A percentile compares a stretch with the other conserved stretches of the same genome.
phyloP scores from a whole-genome alignment of 305 asterid species.

The Fraxinus albicans region DNA sequence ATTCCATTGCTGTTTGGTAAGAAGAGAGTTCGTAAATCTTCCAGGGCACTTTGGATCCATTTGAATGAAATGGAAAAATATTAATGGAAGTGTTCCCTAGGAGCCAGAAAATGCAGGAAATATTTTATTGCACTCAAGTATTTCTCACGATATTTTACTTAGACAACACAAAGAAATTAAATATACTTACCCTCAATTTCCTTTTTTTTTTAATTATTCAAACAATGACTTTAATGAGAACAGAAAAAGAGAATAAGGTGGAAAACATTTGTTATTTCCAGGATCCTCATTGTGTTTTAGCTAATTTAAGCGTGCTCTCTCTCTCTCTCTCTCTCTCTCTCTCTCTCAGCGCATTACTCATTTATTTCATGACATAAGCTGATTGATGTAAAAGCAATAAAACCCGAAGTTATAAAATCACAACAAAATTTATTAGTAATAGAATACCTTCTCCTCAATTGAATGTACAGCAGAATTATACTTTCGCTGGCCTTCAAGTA shows the following conservation, averaged over 20 bases:
- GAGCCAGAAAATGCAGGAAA: background rate
- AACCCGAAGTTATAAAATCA: constrained; percentile 9
- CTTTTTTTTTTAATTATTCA: background rate
- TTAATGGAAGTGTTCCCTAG: background rate
- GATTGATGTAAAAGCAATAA: constrained; percentile 3
- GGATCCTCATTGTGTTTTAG: background rate
- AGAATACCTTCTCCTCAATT: constrained; percentile 88
- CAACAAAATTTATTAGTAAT: background rate
- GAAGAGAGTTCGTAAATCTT: background rate
- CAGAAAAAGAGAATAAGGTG: background rate
- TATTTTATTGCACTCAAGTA: background rate
- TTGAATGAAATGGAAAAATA: constrained; percentile 2
- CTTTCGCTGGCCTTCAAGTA: constrained; percentile 96
- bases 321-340: too few species aligned
- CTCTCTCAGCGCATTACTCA: background rate
- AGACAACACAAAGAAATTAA: background rate
- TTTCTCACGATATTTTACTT: background rate
- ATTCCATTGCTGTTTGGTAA: background rate
- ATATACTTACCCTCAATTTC: background rate
- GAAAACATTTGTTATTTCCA: background rate
- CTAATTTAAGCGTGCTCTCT: background rate
- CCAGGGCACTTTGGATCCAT: background rate
- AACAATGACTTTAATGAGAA: background rate
- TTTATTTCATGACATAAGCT: background rate
- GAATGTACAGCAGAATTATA: constrained; percentile 96